A percentile compares a stretch with the other conserved stretches of the same genome.
Evolutionary conservation across 306 rosid species (phyloP).

Genomic region (Gastrolobium bilobum): DNA sequence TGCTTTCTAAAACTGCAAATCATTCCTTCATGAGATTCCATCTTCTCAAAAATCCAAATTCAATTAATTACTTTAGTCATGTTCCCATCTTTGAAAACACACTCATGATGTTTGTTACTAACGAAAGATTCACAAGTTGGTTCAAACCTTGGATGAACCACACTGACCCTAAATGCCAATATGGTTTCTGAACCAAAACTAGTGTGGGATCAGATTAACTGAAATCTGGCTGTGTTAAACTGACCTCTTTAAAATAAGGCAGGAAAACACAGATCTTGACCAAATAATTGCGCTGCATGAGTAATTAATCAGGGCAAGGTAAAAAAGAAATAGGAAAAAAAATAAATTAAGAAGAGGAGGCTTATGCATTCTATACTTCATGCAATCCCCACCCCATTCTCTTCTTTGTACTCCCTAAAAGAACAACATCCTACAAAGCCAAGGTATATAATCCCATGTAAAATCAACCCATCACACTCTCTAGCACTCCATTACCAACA

Average conservation of each 20-base stretch:
- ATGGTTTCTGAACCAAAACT: slow-evolving; percentile 47
- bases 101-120: slow-evolving; percentile 42
- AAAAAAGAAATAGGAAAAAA: not conserved
- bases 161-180: slow-evolving; percentile 44
- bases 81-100: slow-evolving; percentile 37
- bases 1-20: slow-evolving; percentile 7
- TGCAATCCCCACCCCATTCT: slow-evolving; percentile 30
- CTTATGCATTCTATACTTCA: slow-evolving; percentile 38
- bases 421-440: slow-evolving; percentile 37
- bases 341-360: not conserved
- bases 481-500: slow-evolving; percentile 46
- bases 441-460: slow-evolving; percentile 36
- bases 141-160: slow-evolving; percentile 46
- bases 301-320: slow-evolving; percentile 45
- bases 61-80: slow-evolving; percentile 5
- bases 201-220: slow-evolving; percentile 37
- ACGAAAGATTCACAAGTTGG: slow-evolving; percentile 6
- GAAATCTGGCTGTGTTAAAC: slow-evolving; percentile 45
- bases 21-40: not conserved
- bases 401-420: slow-evolving; percentile 34
- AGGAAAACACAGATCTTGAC: slow-evolving; percentile 42
- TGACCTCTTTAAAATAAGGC: slow-evolving; percentile 47
- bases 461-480: slow-evolving; percentile 53
- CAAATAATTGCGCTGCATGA: slow-evolving; percentile 32
- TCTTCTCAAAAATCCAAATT: not conserved